Evolutionary conservation across 176 grass and related monocot genomes (phyloP), one percentile per base, ranked within the genome.

Genomic region (Canna indica): DNA sequence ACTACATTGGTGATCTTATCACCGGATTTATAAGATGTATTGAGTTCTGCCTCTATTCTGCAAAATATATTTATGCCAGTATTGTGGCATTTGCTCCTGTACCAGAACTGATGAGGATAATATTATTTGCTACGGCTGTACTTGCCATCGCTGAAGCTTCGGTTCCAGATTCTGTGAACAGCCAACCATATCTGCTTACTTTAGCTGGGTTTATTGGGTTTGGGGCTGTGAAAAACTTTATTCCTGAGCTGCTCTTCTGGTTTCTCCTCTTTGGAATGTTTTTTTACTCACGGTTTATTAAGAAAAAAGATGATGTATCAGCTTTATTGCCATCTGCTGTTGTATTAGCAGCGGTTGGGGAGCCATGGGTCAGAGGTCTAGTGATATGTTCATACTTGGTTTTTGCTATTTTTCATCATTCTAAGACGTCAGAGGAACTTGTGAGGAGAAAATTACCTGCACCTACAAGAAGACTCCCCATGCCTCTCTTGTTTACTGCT

Each of bases 211-310:
- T 75, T 70, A 28, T 70, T 29, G 71, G 39, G 18, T 81, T 81
- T 75, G 71, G 64, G 4, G 73, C 72, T n/a, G 71, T 81, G 64
- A 60, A 54, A 53, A 38, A 29, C n/a, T 81, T 60, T 63, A 60
- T 81, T 69, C 72, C 50, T 22, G 79, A 70, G 72, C 24, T 75
- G 7, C 18, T 81, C 32, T 81, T 81, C 67, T 81, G 79, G 79
- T 53, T 81, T 50, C 61, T 75, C 3, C 79, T 75, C 36, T 59
- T 18, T 62, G 72, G 64, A 48, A 36, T 81, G 7, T 75, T 70
- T 73, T 70, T 47, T 59, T 81, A 81, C 44, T 81, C 72, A 22
- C 64, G 65, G 33, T 75, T 81, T 60, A 36, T 81, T 44, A 39
- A 47, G 32, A 70, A 81, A 38, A 81, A 36, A 60, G 72, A 81